These are phyloP conservation scores for Phytophthora kernoviae DNA, from an alignment of 352 stramenopile species.

Conservation along the genomic window DNA sequence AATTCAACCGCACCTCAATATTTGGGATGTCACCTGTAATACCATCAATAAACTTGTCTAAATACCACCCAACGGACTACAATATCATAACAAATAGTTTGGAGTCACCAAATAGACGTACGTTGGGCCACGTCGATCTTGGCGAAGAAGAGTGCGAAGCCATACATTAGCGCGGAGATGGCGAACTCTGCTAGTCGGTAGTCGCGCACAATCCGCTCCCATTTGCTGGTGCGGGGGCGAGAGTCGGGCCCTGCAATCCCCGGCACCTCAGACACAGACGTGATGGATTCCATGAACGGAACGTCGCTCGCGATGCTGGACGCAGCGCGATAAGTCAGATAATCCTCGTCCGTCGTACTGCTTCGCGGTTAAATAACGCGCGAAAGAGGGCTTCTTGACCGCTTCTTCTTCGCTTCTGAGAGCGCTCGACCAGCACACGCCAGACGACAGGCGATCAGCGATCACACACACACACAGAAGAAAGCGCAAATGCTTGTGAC, in stretches of 20 bases:
- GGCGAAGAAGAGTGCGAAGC: constrained; percentile 42
- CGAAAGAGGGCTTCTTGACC: constrained; percentile 27
- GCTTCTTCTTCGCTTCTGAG: constrained; percentile 32
- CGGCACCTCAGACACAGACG: constrained; percentile 26
- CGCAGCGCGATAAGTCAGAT: constrained; percentile 14
- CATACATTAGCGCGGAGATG: constrained; percentile 40
- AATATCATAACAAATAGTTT: background rate
- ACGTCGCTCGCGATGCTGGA: constrained; percentile 38
- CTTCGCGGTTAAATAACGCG: constrained; percentile 7
- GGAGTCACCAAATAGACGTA: constrained; percentile 13
- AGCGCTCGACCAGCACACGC: background rate
- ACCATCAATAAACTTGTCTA: constrained; percentile 16
- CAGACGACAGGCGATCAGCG: constrained; percentile 24
- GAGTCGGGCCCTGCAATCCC: constrained; percentile 1
- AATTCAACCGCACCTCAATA: constrained; percentile 55
- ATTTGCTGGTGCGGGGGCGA: constrained; percentile 13
- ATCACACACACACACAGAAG: constrained; percentile 17
- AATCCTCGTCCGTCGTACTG: constrained; percentile 16
- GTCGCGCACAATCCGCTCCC: constrained; percentile 23
- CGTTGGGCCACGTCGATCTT: constrained; percentile 42
- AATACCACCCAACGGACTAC: no score
- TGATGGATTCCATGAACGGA: constrained; percentile 40
- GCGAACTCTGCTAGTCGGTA: constrained; percentile 40
- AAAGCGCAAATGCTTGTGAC: background rate
- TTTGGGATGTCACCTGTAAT: constrained; percentile 55